A percentile compares a stretch with the other conserved stretches of the same genome.
These are phyloP conservation scores for Botrytis aclada DNA, from an alignment of 2,329 filamentous ascomycete species.

Conservation along the genomic window DNA sequence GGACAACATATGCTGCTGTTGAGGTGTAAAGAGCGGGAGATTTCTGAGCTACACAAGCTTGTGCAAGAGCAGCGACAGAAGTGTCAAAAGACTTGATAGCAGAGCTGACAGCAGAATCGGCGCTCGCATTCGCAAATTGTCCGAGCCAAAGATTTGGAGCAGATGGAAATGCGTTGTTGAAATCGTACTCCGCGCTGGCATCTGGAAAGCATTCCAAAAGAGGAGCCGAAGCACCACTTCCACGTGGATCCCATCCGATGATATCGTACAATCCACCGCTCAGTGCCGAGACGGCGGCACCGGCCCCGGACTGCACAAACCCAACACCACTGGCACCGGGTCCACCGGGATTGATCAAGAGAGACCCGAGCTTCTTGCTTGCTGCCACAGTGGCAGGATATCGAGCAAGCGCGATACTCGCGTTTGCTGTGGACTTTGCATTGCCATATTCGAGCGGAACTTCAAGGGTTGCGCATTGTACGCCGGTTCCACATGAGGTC, in stretches of 20 bases:
- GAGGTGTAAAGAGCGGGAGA: slow-evolving; percentile 25
- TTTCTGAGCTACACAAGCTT: slow-evolving; percentile 23
- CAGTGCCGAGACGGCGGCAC: slow-evolving; percentile 11
- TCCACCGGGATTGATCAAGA: slow-evolving; percentile 21
- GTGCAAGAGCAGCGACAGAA: slow-evolving; percentile 16
- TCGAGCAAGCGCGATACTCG: not conserved
- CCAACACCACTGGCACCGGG: slow-evolving; percentile 25
- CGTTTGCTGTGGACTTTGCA: not conserved
- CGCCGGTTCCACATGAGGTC: slow-evolving; percentile 19
- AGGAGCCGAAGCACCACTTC: slow-evolving; percentile 20
- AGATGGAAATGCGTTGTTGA: slow-evolving; percentile 18
- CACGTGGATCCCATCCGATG: slow-evolving; percentile 27
- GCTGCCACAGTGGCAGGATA: not conserved
- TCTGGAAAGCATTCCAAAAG: slow-evolving; percentile 23
- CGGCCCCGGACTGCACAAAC: slow-evolving; percentile 25
- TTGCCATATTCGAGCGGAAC: slow-evolving; percentile 23
- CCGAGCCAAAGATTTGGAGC: slow-evolving; percentile 25
- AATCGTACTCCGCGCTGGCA: slow-evolving; percentile 22
- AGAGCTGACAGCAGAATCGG: not conserved
- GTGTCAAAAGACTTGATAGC: slow-evolving; percentile 20
- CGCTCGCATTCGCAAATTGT: slow-evolving; percentile 20
- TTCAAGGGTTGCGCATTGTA: slow-evolving; percentile 18
- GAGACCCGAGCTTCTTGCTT: not conserved
- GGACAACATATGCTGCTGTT: slow-evolving; percentile 23
- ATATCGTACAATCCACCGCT: slow-evolving; percentile 26